phyloP scores from a whole-genome alignment of 768 basidiomycete species.

The Sporobolomyces roseus region DNA sequence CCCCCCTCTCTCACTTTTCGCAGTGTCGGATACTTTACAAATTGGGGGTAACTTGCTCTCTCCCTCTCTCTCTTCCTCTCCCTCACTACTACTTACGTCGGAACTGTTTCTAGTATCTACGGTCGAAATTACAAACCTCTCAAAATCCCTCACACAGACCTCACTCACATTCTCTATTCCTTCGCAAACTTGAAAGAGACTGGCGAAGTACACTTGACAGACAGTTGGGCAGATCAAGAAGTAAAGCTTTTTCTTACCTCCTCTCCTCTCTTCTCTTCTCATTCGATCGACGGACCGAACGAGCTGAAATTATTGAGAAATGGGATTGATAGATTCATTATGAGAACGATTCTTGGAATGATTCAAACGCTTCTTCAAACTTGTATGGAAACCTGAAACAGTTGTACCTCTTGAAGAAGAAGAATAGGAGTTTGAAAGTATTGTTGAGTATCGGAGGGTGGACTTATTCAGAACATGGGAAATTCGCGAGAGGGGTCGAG shows the following conservation, averaged over 20 bases:
- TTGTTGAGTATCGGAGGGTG: conserved; percentile 88
- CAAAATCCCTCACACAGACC: conserved; percentile 70
- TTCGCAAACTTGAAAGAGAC: conserved; percentile 72
- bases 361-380: conserved; percentile 65
- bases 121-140: conserved; percentile 86
- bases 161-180: conserved; percentile 57
- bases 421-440: conserved; percentile 69
- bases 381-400: conserved; percentile 91
- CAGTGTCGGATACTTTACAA: conserved; percentile 41
- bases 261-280: background rate
- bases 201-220: conserved; percentile 58
- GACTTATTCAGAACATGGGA: conserved; percentile 72
- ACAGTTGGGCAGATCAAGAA: conserved; percentile 87
- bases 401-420: conserved; percentile 83
- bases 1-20: background rate
- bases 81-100: too few relatives aligned
- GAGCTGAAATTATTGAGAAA: too few relatives aligned
- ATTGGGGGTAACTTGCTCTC: conserved; percentile 41
- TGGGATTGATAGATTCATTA: conserved; percentile 99
- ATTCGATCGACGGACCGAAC: too few relatives aligned
- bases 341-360: conserved; percentile 91
- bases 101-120: conserved; percentile 61
- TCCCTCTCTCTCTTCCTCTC: too few relatives aligned
- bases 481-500: conserved; percentile 74
- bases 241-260: conserved; percentile 42